Conservation (phyloP, 306 rosid species). For the Vachellia collinsii region DNA sequence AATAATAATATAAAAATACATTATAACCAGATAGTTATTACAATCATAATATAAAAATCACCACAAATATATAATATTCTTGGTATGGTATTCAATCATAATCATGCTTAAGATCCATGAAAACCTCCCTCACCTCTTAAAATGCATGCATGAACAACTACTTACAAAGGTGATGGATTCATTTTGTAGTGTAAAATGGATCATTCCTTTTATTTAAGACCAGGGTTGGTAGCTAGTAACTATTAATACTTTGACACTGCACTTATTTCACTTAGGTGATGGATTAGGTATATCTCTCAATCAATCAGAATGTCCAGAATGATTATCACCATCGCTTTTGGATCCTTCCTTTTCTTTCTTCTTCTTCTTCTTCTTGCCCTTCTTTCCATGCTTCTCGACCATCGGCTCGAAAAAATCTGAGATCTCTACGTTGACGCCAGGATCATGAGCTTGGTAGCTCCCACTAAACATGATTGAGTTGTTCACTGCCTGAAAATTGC, state of each 20-base stretch:
- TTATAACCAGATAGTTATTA: not conserved
- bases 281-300: not conserved
- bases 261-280: not conserved
- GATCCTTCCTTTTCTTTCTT: slow-evolving; percentile 44
- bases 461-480: slow-evolving; percentile 87
- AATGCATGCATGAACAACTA: not conserved
- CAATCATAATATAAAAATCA: too few species aligned
- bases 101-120: not conserved
- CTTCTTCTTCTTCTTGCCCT: slow-evolving; percentile 40
- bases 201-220: too few species aligned
- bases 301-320: not conserved
- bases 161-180: too few species aligned
- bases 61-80: not conserved
- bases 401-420: slow-evolving; percentile 52
- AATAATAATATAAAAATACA: not conserved
- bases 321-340: slow-evolving; percentile 34
- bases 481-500: slow-evolving; percentile 86
- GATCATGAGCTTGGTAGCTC: slow-evolving; percentile 68
- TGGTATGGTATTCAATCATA: not conserved
- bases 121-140: not conserved
- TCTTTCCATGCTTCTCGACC: slow-evolving; percentile 23
- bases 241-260: not conserved
- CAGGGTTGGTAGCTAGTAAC: too few species aligned
- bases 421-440: slow-evolving; percentile 80
- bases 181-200: too few species aligned